These are phyloP conservation scores for Pleomassaria siparia DNA, from an alignment of 2,329 filamentous ascomycete genomes.

Conservation along the genomic window DNA sequence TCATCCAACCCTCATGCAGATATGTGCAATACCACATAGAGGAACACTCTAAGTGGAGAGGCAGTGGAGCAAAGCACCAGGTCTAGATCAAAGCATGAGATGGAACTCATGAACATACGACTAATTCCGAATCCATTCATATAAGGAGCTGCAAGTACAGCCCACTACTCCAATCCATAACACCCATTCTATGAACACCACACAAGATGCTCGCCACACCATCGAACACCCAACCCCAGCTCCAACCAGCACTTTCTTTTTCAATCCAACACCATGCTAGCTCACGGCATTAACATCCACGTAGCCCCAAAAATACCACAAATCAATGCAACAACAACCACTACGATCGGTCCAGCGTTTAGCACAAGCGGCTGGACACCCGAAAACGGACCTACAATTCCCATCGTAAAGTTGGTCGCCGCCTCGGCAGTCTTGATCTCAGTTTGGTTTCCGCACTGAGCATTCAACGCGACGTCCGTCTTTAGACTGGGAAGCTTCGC, in stretches of 20 bases:
- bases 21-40: no score
- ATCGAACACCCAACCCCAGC: no score
- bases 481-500: conserved; percentile 44
- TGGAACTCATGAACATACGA: no score
- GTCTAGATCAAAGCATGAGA: no score
- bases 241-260: not conserved
- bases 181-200: no score
- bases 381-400: conserved; percentile 41
- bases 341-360: conserved; percentile 1
- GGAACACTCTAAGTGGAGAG: no score
- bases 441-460: conserved; percentile 50
- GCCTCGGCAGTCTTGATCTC: conserved; percentile 48
- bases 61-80: no score
- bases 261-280: not conserved
- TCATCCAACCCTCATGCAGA: no score
- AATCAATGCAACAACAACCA: not conserved
- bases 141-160: no score
- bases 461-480: conserved; percentile 46
- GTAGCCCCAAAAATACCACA: conserved; percentile 3
- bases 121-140: no score
- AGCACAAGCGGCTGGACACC: conserved; percentile 4
- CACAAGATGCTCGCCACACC: no score
- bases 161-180: no score
- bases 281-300: conserved; percentile 10
- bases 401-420: conserved; percentile 48